Conservation (phyloP, 2,329 filamentous ascomycete species). For the Diaporthe destruens region DNA sequence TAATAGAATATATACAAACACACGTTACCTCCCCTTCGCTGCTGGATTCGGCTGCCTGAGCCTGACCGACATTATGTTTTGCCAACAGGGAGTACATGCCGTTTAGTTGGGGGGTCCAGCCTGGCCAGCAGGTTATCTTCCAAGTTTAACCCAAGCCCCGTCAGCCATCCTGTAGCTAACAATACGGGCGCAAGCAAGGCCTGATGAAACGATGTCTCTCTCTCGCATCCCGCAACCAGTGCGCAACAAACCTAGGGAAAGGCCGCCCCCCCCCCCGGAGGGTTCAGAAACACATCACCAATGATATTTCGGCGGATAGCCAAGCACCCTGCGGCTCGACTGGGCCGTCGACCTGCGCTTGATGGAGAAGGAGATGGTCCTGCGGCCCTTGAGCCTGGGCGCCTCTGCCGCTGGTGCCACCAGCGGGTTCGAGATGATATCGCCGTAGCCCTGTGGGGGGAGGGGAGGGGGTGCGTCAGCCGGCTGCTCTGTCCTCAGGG, state of each 20-base stretch:
- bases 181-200: background rate
- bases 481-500: background rate
- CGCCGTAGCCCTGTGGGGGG: conserved; percentile 20
- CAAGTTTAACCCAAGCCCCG: background rate
- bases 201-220: background rate
- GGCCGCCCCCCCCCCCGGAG: no score
- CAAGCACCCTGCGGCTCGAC: background rate
- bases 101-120: background rate
- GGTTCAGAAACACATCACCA: background rate
- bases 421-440: conserved; percentile 1
- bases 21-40: background rate
- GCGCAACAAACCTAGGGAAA: background rate
- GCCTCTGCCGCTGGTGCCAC: background rate
- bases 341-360: background rate
- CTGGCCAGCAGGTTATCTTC: background rate
- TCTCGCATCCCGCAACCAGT: background rate
- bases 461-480: no score
- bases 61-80: background rate
- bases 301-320: conserved; percentile 23
- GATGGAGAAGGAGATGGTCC: background rate
- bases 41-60: background rate
- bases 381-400: background rate
- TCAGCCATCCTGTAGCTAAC: background rate
- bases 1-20: background rate
- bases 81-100: background rate